Evolutionary conservation across 1,284 basidiomycete genomes (phyloP).

Genomic region (Ceratobasidium sp.): DNA sequence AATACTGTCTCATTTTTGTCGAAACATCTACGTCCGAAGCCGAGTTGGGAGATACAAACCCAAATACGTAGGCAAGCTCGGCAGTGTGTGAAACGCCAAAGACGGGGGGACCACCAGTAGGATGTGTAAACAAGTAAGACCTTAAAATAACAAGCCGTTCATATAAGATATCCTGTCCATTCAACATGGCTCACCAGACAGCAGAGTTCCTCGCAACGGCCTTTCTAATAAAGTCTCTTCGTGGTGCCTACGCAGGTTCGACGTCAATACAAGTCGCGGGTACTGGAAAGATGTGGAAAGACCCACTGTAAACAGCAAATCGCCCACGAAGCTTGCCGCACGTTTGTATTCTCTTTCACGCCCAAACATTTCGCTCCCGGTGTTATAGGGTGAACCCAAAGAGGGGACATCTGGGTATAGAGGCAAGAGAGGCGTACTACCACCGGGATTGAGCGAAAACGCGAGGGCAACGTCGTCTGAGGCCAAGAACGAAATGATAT

Average conservation of each 20-base stretch:
- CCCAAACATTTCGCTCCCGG: conserved; percentile 24
- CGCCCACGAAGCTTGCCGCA: conserved; percentile 12
- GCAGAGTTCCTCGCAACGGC: not conserved
- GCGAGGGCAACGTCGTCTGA: not conserved
- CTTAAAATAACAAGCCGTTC: not conserved
- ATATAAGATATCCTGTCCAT: too few relatives aligned
- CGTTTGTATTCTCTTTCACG: conserved; percentile 9
- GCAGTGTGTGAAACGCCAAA: not conserved
- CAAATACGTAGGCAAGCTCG: conserved; percentile 12
- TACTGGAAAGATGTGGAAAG: too few relatives aligned
- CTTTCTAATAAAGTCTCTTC: conserved; percentile 4
- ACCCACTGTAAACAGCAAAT: conserved; percentile 14
- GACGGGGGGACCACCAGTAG: not conserved
- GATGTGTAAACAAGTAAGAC: conserved; percentile 1
- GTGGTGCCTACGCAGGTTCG: conserved; percentile 1
- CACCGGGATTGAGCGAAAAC: not conserved
- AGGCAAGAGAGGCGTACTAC: not conserved
- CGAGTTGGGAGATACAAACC: not conserved
- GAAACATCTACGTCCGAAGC: not conserved
- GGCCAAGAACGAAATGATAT: conserved; percentile 6
- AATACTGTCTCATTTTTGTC: not conserved
- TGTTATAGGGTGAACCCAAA: conserved; percentile 9
- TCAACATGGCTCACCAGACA: not conserved
- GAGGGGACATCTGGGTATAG: conserved; percentile 4
- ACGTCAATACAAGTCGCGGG: too few relatives aligned